These are phyloP conservation scores for Epichloe glyceriae DNA, from an alignment of 2,329 filamentous ascomycete species.

Conservation along the genomic window DNA sequence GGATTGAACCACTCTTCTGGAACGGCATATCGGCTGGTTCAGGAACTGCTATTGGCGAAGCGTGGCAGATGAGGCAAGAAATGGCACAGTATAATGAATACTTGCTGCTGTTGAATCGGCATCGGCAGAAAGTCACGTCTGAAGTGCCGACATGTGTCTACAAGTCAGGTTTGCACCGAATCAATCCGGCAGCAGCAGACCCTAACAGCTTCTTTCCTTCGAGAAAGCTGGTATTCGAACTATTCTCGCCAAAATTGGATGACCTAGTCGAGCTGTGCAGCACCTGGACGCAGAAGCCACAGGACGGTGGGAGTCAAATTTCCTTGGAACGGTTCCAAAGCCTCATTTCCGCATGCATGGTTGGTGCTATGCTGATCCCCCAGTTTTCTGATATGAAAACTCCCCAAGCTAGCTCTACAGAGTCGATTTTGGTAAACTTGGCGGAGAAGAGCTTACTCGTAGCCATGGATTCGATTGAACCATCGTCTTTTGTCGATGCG, in stretches of 20 bases:
- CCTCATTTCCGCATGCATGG: slow-evolving; percentile 34
- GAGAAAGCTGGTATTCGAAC: slow-evolving; percentile 39
- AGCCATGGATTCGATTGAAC: slow-evolving; percentile 31
- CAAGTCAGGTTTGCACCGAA: slow-evolving; percentile 3
- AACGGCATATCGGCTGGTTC: slow-evolving; percentile 23
- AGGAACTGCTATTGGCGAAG: slow-evolving; percentile 35
- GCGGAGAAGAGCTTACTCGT: slow-evolving; percentile 27
- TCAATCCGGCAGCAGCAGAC: slow-evolving; percentile 15
- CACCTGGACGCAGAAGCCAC: slow-evolving; percentile 31
- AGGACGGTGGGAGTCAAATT: slow-evolving; percentile 34
- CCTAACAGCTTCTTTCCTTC: slow-evolving; percentile 25
- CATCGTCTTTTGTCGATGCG: slow-evolving; percentile 31
- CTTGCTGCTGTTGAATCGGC: slow-evolving; percentile 37
- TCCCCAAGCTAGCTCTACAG: slow-evolving; percentile 35
- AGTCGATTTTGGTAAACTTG: slow-evolving; percentile 28
- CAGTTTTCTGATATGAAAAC: slow-evolving; percentile 34
- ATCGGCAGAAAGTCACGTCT: slow-evolving; percentile 11
- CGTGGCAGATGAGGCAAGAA: slow-evolving; percentile 31
- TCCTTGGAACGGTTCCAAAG: slow-evolving; percentile 41
- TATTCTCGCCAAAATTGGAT: slow-evolving; percentile 39
- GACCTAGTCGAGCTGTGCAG: slow-evolving; percentile 33
- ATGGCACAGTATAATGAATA: slow-evolving; percentile 37
- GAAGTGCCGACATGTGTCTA: slow-evolving; percentile 1
- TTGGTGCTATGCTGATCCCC: slow-evolving; percentile 32
- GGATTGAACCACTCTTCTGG: slow-evolving; percentile 26